Percentiles rank a stretch among this genome's conserved stretches.
Evolutionary conservation across 2,329 filamentous ascomycete genomes (phyloP).

Genomic region (Pestalotiopsis fici): DNA sequence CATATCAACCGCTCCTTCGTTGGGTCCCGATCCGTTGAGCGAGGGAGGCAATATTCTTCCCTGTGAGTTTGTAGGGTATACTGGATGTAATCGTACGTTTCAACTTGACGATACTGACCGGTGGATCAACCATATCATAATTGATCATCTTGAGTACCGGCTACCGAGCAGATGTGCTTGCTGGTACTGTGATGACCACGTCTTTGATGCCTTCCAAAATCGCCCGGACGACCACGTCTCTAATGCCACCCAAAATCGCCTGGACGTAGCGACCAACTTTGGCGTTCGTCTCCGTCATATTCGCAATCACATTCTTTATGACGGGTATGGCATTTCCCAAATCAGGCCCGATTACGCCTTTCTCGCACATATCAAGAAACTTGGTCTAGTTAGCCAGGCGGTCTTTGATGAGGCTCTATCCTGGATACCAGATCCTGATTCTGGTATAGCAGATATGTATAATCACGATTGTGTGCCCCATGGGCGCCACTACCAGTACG

Average conservation of each 20-base stretch:
- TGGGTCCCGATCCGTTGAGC: neutral
- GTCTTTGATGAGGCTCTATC: conserved; percentile 8
- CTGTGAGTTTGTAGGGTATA: conserved; percentile 45
- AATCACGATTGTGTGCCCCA: neutral
- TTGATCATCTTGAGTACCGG: conserved; percentile 32
- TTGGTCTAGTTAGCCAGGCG: conserved; percentile 11
- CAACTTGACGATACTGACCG: conserved; percentile 31
- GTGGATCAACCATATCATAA: conserved; percentile 49
- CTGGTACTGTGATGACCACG: conserved; percentile 48
- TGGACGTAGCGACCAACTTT: conserved; percentile 29
- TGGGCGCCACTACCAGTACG: neutral
- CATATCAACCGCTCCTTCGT: neutral
- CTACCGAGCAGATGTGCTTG: conserved; percentile 42
- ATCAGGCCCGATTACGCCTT: conserved; percentile 91
- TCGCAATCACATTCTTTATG: conserved; percentile 39
- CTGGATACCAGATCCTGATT: neutral
- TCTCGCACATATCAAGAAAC: conserved; percentile 64
- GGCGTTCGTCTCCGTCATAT: conserved; percentile 51
- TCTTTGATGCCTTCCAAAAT: conserved; percentile 26
- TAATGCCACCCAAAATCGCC: no score
- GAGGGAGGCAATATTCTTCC: conserved; percentile 27
- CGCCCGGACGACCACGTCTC: no score
- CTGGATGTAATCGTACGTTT: conserved; percentile 39
- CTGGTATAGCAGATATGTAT: neutral
- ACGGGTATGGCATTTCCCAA: conserved; percentile 19